A percentile compares a stretch with the other conserved stretches of the same genome.
Conservation (phyloP, 164 flowering plant genomes). For the Vitis cinerea region DNA sequence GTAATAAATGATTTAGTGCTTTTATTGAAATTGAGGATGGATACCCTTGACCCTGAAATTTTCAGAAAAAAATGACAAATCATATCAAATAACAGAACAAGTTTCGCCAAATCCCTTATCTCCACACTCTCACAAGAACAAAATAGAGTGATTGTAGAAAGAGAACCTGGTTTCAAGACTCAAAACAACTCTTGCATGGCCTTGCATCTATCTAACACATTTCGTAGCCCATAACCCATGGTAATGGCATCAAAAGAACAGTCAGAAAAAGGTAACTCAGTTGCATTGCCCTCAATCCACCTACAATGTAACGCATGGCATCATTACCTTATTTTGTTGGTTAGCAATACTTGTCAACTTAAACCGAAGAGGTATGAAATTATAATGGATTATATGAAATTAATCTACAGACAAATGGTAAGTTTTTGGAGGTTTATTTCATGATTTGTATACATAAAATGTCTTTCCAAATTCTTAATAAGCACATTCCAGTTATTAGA, state of each 20-base stretch:
- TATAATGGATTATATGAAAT: neutral
- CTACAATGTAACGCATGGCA: slow-evolving; percentile 29
- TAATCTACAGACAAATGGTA: no score
- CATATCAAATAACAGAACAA: neutral
- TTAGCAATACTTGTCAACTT: neutral
- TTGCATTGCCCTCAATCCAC: slow-evolving; percentile 95
- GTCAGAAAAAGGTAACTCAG: slow-evolving; percentile 72
- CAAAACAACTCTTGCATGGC: slow-evolving; percentile 68
- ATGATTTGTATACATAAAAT: neutral
- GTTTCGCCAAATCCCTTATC: neutral
- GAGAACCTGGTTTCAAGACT: slow-evolving; percentile 73
- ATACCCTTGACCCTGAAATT: slow-evolving; percentile 63
- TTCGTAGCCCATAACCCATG: slow-evolving; percentile 83
- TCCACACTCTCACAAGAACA: neutral
- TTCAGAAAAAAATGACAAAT: neutral
- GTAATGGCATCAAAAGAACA: slow-evolving; percentile 81
- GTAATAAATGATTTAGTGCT: slow-evolving; percentile 39
- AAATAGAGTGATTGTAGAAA: neutral
- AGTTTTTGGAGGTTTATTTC: neutral
- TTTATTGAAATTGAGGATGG: slow-evolving; percentile 89
- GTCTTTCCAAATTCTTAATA: neutral
- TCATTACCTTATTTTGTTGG: neutral
- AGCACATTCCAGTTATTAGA: neutral
- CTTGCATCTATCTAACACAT: slow-evolving; percentile 61
- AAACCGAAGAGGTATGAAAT: no score